Percentiles rank a stretch among this genome's conserved stretches.
phyloP scores from a whole-genome alignment of 106 monocot genomes.

The Dendrobium nobile region DNA sequence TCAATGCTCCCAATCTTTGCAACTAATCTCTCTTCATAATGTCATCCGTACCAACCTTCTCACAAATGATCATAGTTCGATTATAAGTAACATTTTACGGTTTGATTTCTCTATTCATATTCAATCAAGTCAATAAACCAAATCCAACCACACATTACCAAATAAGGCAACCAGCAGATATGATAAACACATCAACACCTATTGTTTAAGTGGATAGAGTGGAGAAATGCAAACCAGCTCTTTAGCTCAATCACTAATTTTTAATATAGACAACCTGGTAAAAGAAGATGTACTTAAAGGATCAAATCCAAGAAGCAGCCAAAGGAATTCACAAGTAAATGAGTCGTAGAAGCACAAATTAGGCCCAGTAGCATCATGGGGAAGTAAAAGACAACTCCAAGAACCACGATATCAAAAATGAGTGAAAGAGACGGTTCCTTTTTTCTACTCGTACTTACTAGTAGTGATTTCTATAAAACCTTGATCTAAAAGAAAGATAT shows the following conservation, averaged over 20 bases:
- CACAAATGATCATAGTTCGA: too few relatives aligned
- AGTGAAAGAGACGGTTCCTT: too few relatives aligned
- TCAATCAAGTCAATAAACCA: too few relatives aligned
- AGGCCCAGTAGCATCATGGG: not conserved
- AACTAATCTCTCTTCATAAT: too few relatives aligned
- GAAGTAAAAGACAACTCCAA: not conserved
- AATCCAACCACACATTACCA: not conserved
- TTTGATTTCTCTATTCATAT: too few relatives aligned
- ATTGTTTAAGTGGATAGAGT: not conserved
- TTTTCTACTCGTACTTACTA: too few relatives aligned
- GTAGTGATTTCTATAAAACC: too few relatives aligned
- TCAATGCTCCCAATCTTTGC: too few relatives aligned
- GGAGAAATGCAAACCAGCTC: not conserved
- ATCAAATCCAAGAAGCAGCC: not conserved
- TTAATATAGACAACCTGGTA: not conserved
- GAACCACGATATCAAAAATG: not conserved
- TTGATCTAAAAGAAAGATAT: too few relatives aligned
- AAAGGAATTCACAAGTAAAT: not conserved
- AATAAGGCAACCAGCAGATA: not conserved
- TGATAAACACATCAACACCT: not conserved
- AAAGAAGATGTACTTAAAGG: not conserved
- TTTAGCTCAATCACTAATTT: not conserved
- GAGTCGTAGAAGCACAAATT: not conserved
- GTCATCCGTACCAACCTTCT: too few relatives aligned
- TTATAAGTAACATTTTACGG: too few relatives aligned